phyloP scores from a whole-genome alignment of 805 yeast species.

The Kodamaea restingae region DNA sequence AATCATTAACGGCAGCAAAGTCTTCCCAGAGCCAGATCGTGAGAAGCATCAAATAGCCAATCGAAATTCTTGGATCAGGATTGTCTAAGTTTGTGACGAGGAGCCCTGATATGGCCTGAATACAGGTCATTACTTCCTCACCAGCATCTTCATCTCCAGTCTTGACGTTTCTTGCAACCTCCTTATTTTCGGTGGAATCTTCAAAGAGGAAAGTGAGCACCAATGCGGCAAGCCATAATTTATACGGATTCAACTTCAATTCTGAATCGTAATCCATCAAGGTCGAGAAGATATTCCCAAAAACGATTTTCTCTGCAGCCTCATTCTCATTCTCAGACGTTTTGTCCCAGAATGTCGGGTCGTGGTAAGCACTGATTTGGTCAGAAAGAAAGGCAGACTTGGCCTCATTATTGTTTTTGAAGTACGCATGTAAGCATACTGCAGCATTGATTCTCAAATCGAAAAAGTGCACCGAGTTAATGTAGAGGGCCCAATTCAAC shows the following conservation, averaged over 20 bases:
- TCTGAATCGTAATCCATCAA: constrained; percentile 70
- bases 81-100: constrained; percentile 59
- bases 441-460: constrained; percentile 75
- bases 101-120: constrained; percentile 76
- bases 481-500: constrained; percentile 74
- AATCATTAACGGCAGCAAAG: constrained; percentile 66
- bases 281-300: constrained; percentile 63
- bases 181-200: constrained; percentile 47
- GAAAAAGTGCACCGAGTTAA: constrained; percentile 80
- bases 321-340: constrained; percentile 1
- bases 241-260: constrained; percentile 73
- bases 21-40: constrained; percentile 78
- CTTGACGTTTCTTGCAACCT: constrained; percentile 43
- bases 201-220: constrained; percentile 60
- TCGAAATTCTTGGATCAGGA: constrained; percentile 67
- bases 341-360: constrained; percentile 23
- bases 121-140: constrained; percentile 65
- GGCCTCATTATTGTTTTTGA: constrained; percentile 58
- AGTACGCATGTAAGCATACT: constrained; percentile 61
- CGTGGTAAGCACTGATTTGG: constrained; percentile 47
- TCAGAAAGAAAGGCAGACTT: constrained; percentile 60
- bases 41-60: constrained; percentile 73
- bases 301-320: constrained; percentile 12
- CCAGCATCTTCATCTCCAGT: constrained; percentile 57
- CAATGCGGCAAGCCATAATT: constrained; percentile 76